Evolutionary conservation across 768 basidiomycete species (phyloP).

Genomic region (Rhodotorula graminis): DNA sequence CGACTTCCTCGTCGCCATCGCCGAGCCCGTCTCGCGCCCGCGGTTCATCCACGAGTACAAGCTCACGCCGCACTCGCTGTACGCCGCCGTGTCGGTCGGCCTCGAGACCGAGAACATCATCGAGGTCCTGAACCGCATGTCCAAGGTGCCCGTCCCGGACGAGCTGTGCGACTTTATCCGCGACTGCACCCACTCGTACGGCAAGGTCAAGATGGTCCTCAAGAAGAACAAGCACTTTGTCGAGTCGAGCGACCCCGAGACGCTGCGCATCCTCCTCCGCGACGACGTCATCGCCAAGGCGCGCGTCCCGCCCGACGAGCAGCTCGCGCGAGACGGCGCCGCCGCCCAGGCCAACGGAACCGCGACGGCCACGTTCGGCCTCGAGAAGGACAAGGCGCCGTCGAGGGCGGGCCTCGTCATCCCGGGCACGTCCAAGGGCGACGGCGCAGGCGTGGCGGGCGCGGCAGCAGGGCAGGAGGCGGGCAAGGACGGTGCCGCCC

Average conservation of each 20-base stretch:
- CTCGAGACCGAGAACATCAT: conserved; percentile 97
- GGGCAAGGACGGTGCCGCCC: conserved; percentile 1
- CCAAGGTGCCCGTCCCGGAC: conserved; percentile 75
- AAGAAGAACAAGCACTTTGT: conserved; percentile 98
- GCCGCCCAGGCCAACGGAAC: conserved; percentile 3
- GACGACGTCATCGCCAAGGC: conserved; percentile 80
- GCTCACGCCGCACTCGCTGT: conserved; percentile 93
- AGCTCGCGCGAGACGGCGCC: conserved; percentile 13
- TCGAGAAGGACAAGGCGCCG: conserved; percentile 74
- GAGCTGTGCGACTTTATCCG: conserved; percentile 79
- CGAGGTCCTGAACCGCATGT: conserved; percentile 61
- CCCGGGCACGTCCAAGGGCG: conserved; percentile 61
- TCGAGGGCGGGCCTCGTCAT: conserved; percentile 76
- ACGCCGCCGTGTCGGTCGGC: conserved; percentile 97
- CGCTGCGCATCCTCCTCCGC: conserved; percentile 77
- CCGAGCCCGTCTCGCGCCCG: conserved; percentile 98
- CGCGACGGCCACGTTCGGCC: conserved; percentile 49
- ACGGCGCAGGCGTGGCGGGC: conserved; percentile 19
- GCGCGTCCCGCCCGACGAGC: conserved; percentile 53
- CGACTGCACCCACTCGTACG: conserved; percentile 89
- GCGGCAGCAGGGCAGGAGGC: conserved; percentile 5
- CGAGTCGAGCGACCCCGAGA: conserved; percentile 91
- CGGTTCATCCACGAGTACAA: conserved; percentile 99
- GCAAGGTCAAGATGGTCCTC: conserved; percentile 95
- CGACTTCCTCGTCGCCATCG: conserved; percentile 95